These are phyloP conservation scores for Nemania sp. DNA, from an alignment of 2,329 filamentous ascomycete genomes.

Conservation along the genomic window DNA sequence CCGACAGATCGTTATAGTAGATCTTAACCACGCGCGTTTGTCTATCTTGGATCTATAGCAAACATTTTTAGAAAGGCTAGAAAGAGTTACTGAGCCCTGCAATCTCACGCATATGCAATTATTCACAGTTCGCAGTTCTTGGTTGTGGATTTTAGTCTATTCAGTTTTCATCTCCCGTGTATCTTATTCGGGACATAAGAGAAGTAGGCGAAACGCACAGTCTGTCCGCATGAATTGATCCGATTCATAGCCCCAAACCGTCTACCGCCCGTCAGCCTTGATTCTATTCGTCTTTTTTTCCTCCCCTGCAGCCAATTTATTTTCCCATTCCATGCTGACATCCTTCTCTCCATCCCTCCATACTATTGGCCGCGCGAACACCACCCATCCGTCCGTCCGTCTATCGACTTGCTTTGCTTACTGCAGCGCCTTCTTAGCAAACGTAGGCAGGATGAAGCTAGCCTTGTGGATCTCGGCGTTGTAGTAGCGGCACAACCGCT, in stretches of 20 bases:
- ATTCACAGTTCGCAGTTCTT: background rate
- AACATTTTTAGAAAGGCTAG: background rate
- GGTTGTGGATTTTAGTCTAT: slow-evolving; percentile 2
- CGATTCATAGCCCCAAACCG: background rate
- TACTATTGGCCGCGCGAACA: no score
- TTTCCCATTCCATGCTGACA: background rate
- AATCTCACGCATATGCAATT: background rate
- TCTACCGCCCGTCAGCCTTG: background rate
- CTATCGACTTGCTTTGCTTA: slow-evolving; percentile 52
- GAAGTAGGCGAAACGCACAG: background rate
- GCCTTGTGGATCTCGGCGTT: slow-evolving; percentile 97
- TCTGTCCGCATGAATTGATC: background rate
- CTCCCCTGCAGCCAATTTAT: background rate
- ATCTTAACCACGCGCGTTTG: no score
- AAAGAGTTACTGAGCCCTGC: background rate
- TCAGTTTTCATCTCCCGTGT: background rate
- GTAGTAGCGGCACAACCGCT: slow-evolving; percentile 95
- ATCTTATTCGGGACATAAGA: background rate
- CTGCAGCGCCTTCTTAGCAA: slow-evolving; percentile 82
- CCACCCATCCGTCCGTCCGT: no score
- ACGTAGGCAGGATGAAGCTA: slow-evolving; percentile 91
- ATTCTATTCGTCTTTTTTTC: background rate
- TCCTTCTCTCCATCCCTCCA: no score
- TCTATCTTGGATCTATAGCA: no score
- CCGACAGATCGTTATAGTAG: background rate